Percentiles rank a stretch among this genome's conserved stretches.
These are phyloP conservation scores for Apiospora marii DNA, from an alignment of 2,329 filamentous ascomycete species.

Conservation along the genomic window DNA sequence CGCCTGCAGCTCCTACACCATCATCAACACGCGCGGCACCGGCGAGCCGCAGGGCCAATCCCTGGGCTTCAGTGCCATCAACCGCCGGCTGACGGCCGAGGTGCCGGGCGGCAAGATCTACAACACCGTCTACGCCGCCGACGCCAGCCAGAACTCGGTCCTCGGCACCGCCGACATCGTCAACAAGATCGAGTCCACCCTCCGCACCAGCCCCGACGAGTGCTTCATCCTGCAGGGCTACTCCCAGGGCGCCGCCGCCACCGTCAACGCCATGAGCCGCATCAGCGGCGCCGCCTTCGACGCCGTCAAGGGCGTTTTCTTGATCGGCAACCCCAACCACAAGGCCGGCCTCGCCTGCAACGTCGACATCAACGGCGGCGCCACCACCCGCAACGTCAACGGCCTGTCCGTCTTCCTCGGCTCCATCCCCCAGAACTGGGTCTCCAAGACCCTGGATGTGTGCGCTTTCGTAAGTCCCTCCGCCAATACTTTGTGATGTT, in stretches of 20 bases:
- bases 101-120: conserved; percentile 26
- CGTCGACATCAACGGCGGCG: conserved; percentile 25
- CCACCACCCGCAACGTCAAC: conserved; percentile 26
- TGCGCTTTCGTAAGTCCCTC: conserved; percentile 25
- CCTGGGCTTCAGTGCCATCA: conserved; percentile 25
- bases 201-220: conserved; percentile 21
- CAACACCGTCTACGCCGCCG: conserved; percentile 28
- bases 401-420: conserved; percentile 23
- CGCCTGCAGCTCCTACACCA: conserved; percentile 27
- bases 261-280: conserved; percentile 24
- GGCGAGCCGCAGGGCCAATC: conserved; percentile 26
- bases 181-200: conserved; percentile 24
- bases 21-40: conserved; percentile 29
- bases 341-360: conserved; percentile 28
- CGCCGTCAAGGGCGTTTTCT: conserved; percentile 27
- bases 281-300: conserved; percentile 23
- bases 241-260: conserved; percentile 28
- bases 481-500: background rate
- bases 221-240: conserved; percentile 29
- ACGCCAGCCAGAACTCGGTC: conserved; percentile 25
- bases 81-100: conserved; percentile 22
- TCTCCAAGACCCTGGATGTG: conserved; percentile 27
- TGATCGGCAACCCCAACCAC: conserved; percentile 28
- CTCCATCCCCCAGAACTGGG: conserved; percentile 25
- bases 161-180: conserved; percentile 27